A percentile compares a stretch with the other conserved stretches of the same genome.
phyloP scores from a whole-genome alignment of 148 eudicot species.

The Cornus florida region DNA sequence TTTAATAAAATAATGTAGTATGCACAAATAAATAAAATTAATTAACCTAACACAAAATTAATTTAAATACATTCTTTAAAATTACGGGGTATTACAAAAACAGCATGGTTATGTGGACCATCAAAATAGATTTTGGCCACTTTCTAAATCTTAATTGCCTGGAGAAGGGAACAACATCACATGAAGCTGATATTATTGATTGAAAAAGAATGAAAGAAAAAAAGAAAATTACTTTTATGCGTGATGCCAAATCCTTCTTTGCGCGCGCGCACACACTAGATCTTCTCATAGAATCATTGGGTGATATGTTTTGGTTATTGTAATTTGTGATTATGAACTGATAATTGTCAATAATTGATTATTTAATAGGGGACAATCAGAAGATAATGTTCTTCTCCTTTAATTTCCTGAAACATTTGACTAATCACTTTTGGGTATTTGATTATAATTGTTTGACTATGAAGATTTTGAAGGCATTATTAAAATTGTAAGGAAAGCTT shows the following conservation, averaged over 20 bases:
- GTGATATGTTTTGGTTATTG: neutral
- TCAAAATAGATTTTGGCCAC: constrained; percentile 1
- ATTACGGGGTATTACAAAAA: too few species aligned
- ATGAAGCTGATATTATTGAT: constrained; percentile 12
- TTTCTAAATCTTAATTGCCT: constrained; percentile 12
- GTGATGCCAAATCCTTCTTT: neutral
- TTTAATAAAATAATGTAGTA: too few species aligned
- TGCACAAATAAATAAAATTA: too few species aligned
- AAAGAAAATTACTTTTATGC: constrained; percentile 1
- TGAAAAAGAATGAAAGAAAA: neutral
- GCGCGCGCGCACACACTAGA: too few species aligned
- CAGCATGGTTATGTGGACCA: constrained; percentile 9
- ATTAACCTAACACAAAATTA: too few species aligned
- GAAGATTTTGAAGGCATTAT: neutral
- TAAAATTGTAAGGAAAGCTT: too few species aligned
- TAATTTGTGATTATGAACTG: too few species aligned
- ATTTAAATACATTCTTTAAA: too few species aligned
- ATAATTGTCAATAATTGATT: too few species aligned
- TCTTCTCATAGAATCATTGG: neutral
- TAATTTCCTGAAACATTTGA: too few species aligned
- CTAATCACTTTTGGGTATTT: neutral
- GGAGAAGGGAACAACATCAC: constrained; percentile 33
- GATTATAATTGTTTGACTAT: neutral
- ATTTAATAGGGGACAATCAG: too few species aligned
- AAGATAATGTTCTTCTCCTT: too few species aligned